These are phyloP conservation scores for Monosporascus cannonballus DNA, from an alignment of 2,329 filamentous ascomycete genomes.

Conservation along the genomic window DNA sequence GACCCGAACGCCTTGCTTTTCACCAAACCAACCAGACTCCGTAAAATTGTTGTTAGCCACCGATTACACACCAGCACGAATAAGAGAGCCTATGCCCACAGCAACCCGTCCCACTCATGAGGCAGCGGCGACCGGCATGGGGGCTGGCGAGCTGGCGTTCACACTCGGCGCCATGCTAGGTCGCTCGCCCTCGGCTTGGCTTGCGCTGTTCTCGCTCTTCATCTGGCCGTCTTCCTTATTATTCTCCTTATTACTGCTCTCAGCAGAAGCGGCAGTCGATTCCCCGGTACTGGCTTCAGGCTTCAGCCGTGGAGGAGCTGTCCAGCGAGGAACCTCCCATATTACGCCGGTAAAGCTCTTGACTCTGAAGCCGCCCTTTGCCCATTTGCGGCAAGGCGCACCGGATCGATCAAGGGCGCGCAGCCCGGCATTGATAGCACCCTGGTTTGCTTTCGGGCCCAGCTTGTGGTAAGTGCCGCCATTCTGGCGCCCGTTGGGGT, in stretches of 20 bases:
- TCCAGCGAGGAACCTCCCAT: slow-evolving; percentile 82
- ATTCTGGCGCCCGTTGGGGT: slow-evolving; percentile 44
- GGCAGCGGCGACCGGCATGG: slow-evolving; percentile 40
- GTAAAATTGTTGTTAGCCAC: not conserved
- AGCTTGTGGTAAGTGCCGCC: slow-evolving; percentile 66
- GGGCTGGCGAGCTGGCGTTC: slow-evolving; percentile 46
- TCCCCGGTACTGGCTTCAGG: slow-evolving; percentile 41
- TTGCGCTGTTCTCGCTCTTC: slow-evolving; percentile 39
- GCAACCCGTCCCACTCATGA: slow-evolving; percentile 18
- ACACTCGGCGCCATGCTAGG: slow-evolving; percentile 43
- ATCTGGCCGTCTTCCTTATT: slow-evolving; percentile 55
- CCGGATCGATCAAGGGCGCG: slow-evolving; percentile 89
- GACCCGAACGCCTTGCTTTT: slow-evolving; percentile 27
- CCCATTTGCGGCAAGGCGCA: slow-evolving; percentile 88
- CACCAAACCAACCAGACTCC: slow-evolving; percentile 9
- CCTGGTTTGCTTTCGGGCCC: slow-evolving; percentile 92
- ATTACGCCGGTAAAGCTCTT: slow-evolving; percentile 88
- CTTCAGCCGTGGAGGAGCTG: slow-evolving; percentile 57
- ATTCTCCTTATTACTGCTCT: slow-evolving; percentile 57
- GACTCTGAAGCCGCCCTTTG: slow-evolving; percentile 71
- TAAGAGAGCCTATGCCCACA: not conserved
- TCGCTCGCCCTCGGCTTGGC: slow-evolving; percentile 45
- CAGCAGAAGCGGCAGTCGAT: slow-evolving; percentile 35
- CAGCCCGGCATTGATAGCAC: slow-evolving; percentile 93
- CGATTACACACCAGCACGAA: not conserved